Evolutionary conservation across 192 early-diverging fungal genomes (phyloP).

Genomic region (Backusella morwellensis): DNA sequence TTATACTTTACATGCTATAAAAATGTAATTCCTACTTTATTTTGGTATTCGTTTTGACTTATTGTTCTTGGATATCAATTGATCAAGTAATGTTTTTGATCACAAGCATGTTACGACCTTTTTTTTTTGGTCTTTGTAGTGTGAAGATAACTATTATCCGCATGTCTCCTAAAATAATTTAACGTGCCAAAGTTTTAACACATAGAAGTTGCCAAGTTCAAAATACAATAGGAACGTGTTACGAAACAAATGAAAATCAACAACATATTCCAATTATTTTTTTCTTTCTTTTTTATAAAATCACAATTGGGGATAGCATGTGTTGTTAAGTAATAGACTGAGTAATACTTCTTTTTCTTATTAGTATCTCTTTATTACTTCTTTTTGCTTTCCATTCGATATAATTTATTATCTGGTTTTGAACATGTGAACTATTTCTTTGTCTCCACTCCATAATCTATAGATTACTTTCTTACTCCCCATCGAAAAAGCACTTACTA

Average conservation of each 20-base stretch:
- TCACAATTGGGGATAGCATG: neutral
- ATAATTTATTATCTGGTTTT: neutral
- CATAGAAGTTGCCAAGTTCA: slow-evolving; percentile 4
- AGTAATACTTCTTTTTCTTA: neutral
- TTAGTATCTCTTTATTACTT: neutral
- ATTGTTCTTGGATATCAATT: neutral
- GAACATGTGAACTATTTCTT: neutral
- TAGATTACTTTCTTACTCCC: neutral
- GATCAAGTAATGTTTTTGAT: neutral
- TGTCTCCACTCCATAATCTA: neutral
- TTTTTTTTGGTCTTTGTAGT: neutral
- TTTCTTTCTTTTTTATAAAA: neutral
- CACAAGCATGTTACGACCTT: neutral
- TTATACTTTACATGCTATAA: neutral
- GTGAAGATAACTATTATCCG: neutral
- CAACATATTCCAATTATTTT: neutral
- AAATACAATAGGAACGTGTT: neutral
- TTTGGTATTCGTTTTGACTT: neutral
- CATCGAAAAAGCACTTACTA: neutral
- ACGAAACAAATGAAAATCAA: neutral
- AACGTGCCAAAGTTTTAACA: neutral
- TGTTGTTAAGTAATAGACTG: neutral
- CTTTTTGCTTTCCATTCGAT: neutral
- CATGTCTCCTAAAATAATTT: neutral
- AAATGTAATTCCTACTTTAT: neutral